Percentiles rank a stretch among this genome's conserved stretches.
These are phyloP conservation scores for Trametes elegans DNA, from an alignment of 768 basidiomycete species.

Conservation along the genomic window DNA sequence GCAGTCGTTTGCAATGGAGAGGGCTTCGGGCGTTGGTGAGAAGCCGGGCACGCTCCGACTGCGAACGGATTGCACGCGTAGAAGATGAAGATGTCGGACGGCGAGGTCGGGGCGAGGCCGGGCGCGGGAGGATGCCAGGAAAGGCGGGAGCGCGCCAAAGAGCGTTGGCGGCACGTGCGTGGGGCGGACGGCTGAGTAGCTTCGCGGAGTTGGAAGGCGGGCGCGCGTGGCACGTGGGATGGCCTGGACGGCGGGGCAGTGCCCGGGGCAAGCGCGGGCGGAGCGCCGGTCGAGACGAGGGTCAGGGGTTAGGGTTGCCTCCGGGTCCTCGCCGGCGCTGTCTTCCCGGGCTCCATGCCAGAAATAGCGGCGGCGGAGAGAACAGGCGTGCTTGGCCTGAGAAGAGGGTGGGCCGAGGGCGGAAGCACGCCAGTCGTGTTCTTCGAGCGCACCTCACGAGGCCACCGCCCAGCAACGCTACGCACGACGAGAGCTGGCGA, in stretches of 20 bases:
- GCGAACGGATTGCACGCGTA: too few species aligned
- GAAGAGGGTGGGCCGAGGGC: background rate
- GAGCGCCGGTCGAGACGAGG: background rate
- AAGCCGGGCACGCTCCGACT: too few species aligned
- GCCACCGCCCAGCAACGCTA: background rate
- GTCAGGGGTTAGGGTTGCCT: background rate
- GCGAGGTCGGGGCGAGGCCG: background rate
- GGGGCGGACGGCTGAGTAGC: background rate
- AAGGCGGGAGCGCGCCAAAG: background rate
- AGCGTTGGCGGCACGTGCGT: background rate
- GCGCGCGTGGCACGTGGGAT: background rate
- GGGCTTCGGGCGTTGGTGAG: too few species aligned
- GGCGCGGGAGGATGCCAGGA: background rate
- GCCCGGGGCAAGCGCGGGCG: background rate
- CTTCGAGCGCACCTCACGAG: background rate
- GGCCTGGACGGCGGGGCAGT: background rate
- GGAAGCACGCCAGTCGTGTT: background rate
- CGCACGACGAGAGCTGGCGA: background rate
- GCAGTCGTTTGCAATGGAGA: too few species aligned
- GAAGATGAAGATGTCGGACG: background rate
- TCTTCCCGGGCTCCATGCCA: background rate
- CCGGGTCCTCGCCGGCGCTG: background rate
- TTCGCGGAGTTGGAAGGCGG: constrained; percentile 2
- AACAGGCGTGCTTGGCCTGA: background rate
- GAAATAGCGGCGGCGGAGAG: background rate